Conservation (phyloP, 2,329 filamentous ascomycete species). For the Hawksworthiomyces lignivorus region DNA sequence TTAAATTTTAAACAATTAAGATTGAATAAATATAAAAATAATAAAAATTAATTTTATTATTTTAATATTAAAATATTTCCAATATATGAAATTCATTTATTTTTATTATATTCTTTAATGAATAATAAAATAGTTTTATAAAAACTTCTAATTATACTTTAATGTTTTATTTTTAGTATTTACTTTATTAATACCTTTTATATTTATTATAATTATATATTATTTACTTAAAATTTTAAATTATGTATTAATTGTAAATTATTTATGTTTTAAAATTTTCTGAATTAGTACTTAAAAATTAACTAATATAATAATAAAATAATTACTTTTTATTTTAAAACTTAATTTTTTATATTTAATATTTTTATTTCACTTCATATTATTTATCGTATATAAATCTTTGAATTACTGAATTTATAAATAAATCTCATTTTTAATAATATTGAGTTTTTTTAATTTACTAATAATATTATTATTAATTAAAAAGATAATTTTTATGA, state of each 20-base stretch:
- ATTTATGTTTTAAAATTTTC: not conserved
- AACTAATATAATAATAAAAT: too few relatives aligned
- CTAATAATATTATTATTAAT: not conserved
- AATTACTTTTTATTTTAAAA: slow-evolving; percentile 8
- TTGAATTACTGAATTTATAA: slow-evolving; percentile 7
- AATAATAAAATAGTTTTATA: too few relatives aligned
- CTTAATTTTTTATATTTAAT: not conserved
- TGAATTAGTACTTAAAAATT: slow-evolving; percentile 6
- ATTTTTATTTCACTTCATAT: slow-evolving; percentile 5
- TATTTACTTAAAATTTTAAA: too few relatives aligned
- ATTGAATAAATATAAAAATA: not conserved
- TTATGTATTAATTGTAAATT: too few relatives aligned
- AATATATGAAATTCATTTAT: too few relatives aligned
- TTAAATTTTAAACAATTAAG: not conserved
- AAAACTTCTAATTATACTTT: too few relatives aligned
- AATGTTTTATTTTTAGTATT: too few relatives aligned
- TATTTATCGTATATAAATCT: slow-evolving; percentile 6
- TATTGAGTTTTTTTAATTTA: not conserved
- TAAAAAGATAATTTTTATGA: not conserved
- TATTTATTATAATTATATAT: too few relatives aligned
- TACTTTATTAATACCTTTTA: too few relatives aligned
- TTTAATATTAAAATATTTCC: not conserved
- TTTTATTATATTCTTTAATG: too few relatives aligned
- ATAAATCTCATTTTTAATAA: not conserved
- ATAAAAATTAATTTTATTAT: not conserved